Evolutionary conservation across 2,329 filamentous ascomycete genomes (phyloP), one percentile per base, ranked within the genome.

Genomic region (Penicillium sp.): DNA sequence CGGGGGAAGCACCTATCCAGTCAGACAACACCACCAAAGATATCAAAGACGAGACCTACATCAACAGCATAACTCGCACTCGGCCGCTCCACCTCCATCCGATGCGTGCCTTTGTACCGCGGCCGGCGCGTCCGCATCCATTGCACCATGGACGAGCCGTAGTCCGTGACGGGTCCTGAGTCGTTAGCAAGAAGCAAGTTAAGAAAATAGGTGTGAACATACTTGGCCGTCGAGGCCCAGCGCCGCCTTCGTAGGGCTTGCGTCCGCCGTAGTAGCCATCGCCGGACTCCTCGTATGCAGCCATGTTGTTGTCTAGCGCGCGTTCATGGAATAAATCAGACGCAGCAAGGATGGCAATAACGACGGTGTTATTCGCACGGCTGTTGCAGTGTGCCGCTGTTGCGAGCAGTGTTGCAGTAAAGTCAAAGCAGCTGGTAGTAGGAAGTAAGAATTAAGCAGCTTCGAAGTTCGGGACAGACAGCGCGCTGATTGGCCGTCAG

Each of bases 61-160:
- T 97, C 89, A 47, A 96, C 84, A 45, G 96, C 89, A 71, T 94
- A 97, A 77, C 91, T 97, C 40, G 87, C 79, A 71, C 89, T 95
- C 0, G 92, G 92, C 57, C 93, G 80, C 74, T 97, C 93, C 46
- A 82, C 79, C 75, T 96, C 91, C 65, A 91, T 85, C 59, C 80
- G 79, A 64, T 86, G 86, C 5, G 82, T 79, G 57, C 86, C 86
- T 69, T 86, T 88, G 74, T 90, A 93, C 63, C 86, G 86, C 26
- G 89, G 87, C 65, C 85, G 83, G 56, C 93, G 85, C 68, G 91
- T 85, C 67, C 89, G 88, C 83, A 96, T 90, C 90, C 91, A 99
- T 73, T 95, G 90, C 52, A 89, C 87, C 71, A 96, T 83, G 9
- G 91, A 94, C 23, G 92, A 88, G 66, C 91, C 89, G 81, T 96